phyloP scores from a whole-genome alignment of 73 alveolate species.

The Paramecium sexaurelia region DNA sequence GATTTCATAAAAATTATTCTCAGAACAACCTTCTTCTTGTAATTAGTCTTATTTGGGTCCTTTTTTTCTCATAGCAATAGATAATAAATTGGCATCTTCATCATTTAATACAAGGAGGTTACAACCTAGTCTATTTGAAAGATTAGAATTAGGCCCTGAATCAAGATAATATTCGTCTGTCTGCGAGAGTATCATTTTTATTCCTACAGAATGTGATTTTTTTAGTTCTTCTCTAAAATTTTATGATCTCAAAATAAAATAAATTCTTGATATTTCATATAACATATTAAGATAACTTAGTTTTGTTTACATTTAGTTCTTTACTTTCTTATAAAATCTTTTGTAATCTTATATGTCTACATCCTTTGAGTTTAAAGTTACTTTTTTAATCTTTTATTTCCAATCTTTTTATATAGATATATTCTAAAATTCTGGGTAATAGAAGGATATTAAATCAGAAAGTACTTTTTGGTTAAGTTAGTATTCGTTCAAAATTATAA shows the following conservation, averaged over 20 bases:
- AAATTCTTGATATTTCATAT: conserved; percentile 1
- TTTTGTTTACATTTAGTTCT: not conserved
- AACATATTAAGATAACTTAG: not conserved
- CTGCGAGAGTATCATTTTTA: not conserved
- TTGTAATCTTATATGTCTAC: not conserved
- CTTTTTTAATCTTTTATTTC: not conserved
- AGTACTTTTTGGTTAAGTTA: not conserved
- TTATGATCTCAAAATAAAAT: not conserved
- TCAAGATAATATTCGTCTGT: not conserved
- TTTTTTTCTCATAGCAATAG: not conserved
- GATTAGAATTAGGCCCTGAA: not conserved
- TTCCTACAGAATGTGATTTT: not conserved
- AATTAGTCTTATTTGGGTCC: not conserved
- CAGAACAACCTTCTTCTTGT: not conserved
- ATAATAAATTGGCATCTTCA: not conserved
- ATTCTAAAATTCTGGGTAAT: conserved; percentile 11
- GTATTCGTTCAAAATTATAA: not conserved
- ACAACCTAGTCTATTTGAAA: not conserved
- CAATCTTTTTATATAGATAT: not conserved
- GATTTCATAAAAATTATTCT: not conserved
- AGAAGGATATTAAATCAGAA: not conserved
- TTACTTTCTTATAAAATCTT: not conserved
- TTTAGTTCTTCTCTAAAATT: not conserved
- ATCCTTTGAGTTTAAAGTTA: not conserved
- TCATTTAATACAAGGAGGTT: not conserved